phyloP scores from a whole-genome alignment of 108 stramenopile genomes.

The Ochromonas danica region DNA sequence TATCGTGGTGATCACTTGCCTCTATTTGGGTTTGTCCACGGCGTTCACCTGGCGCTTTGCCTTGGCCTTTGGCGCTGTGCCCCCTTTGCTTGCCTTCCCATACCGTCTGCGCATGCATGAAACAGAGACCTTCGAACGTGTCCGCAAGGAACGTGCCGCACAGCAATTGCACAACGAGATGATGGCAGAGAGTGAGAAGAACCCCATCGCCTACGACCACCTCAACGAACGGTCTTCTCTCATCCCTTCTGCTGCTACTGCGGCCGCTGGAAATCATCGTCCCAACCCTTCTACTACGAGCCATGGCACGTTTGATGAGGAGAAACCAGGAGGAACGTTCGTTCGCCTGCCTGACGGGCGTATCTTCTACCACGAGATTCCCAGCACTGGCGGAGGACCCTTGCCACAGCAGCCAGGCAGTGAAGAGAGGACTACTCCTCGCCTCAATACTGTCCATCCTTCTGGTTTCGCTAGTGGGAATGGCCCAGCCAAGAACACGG shows the following conservation, averaged over 20 bases:
- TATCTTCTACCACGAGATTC: background rate
- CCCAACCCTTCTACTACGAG: too few relatives aligned
- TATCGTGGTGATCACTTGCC: background rate
- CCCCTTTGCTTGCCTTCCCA: conserved; percentile 31
- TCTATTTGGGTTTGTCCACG: background rate
- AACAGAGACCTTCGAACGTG: background rate
- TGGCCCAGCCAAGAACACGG: background rate
- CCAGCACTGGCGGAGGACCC: too few relatives aligned
- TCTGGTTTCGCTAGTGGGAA: background rate
- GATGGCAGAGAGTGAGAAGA: background rate
- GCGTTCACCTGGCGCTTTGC: conserved; percentile 38
- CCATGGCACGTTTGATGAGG: too few relatives aligned
- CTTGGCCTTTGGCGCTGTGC: conserved; percentile 35
- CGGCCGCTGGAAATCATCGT: too few relatives aligned
- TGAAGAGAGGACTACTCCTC: too few relatives aligned
- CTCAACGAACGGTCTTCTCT: too few relatives aligned
- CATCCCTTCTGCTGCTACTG: too few relatives aligned
- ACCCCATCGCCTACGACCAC: too few relatives aligned
- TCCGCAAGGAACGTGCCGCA: background rate
- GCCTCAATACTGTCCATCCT: background rate
- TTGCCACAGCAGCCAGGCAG: too few relatives aligned
- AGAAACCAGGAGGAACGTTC: too few relatives aligned
- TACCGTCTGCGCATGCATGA: conserved; percentile 33
- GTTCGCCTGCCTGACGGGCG: too few relatives aligned
- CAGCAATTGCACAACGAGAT: background rate